Evolutionary conservation across 164 flowering plant species (phyloP).

Genomic region (Vitis cinerea): DNA sequence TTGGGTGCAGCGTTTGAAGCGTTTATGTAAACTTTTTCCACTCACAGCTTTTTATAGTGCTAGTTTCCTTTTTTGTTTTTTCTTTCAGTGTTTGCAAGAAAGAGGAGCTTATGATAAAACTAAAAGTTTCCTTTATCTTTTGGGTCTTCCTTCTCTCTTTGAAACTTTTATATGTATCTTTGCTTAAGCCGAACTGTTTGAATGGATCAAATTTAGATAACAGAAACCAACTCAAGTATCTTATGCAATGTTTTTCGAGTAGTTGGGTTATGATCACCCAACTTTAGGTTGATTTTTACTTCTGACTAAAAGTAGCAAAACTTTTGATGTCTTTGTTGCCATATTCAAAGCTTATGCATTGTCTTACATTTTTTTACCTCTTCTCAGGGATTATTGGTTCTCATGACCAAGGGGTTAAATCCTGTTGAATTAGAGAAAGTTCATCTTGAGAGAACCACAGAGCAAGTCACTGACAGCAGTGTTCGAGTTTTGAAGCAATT

Average conservation of each 20-base stretch:
- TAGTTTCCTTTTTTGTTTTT: no score
- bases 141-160: no score
- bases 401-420: background rate
- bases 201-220: no score
- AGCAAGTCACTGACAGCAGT: conserved; percentile 2
- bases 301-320: background rate
- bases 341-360: conserved; percentile 3
- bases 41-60: no score
- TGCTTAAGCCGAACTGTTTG: no score
- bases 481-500: background rate
- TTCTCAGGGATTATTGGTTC: background rate
- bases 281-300: background rate
- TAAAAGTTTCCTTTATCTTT: no score
- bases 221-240: background rate
- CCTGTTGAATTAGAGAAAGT: conserved; percentile 1
- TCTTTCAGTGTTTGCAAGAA: no score
- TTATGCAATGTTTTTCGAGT: background rate
- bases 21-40: no score
- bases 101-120: no score
- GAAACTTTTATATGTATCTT: no score
- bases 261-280: background rate
- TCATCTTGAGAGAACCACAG: background rate
- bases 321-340: background rate
- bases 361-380: no score
- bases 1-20: no score